Base-by-base conservation (phyloP, 208 protist genomes). In the Endotrypanum monterogeii region DNA sequence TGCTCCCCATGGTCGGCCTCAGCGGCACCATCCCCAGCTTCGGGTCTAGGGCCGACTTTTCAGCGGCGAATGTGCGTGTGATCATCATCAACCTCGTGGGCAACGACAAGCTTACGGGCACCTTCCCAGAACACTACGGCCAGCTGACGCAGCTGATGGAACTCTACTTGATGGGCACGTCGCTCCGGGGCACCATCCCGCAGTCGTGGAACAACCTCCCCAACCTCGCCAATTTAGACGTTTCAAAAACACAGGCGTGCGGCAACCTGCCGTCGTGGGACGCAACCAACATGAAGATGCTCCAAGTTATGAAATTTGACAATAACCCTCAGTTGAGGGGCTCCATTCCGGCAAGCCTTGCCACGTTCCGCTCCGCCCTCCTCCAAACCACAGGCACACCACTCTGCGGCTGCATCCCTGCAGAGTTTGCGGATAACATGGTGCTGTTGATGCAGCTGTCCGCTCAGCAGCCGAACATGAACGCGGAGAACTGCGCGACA, bases 211-310 rank as follows among this genome's bases (percentile, higher is more conserved):
- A 80, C 46, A 50, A 57, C 57, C 74, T 86, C 52, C 23, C 73
- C 23, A 61, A 65, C 44, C 74, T 86, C 58, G 55, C 44, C 12
- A 61, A 39, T 25, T 23, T 86, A 18, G 73, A 80, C 72, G 68
- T 83, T 48, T 73, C 75, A 28, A 76, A 82, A 55, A 87, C 83
- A 18, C 81, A 75, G 74, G 79, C 79, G 35, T 87, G 83, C 74
- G 71, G 75, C 37, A 76, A 71, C 69, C 72, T 84, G 32, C 79
- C 83, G 16, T n/a, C 74, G n/a, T 83, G 78, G 79, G 67, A 73
- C 51, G 20, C 30, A 44, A 78, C 55, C 18, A 50, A 52, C 37
- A 80, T 87, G 79, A 52, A 39, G 28, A 25, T 32, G 35, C 63
- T 87, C 28, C 20, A 63, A 57, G 30, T 71, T 52, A 69, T 87